Evolutionary conservation across 768 basidiomycete species (phyloP).

Genomic region (Phylloporus sp.): DNA sequence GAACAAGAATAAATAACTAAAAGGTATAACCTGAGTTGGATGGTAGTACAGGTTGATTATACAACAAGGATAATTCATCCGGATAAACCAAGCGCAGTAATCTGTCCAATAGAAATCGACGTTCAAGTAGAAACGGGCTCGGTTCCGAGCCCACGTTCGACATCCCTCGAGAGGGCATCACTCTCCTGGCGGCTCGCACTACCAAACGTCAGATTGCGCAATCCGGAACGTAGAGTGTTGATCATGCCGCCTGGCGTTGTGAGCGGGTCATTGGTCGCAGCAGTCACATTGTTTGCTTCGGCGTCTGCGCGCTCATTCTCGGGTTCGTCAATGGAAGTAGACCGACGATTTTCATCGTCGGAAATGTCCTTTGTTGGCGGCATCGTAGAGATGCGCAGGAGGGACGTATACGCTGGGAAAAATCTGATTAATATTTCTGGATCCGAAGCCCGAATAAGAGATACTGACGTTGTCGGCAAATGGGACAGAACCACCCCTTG

Average conservation of each 20-base stretch:
- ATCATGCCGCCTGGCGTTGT: conserved; percentile 18
- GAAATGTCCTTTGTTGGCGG: conserved; percentile 46
- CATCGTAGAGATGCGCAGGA: conserved; percentile 74
- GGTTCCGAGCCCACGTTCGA: conserved; percentile 21
- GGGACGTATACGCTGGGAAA: conserved; percentile 75
- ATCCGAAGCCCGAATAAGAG: background rate
- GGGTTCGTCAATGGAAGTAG: conserved; percentile 26
- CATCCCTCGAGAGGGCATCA: conserved; percentile 29
- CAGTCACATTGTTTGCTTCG: background rate
- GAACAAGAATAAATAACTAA: background rate
- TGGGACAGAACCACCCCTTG: conserved; percentile 97
- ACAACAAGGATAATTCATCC: conserved; percentile 1
- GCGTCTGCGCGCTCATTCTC: conserved; percentile 20
- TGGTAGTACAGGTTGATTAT: background rate
- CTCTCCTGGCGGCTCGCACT: conserved; percentile 16
- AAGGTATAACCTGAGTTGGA: background rate
- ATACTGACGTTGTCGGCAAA: conserved; percentile 87
- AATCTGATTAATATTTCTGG: background rate
- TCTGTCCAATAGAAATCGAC: background rate
- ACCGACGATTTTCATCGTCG: conserved; percentile 27
- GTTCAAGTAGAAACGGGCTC: conserved; percentile 11
- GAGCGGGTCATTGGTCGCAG: conserved; percentile 11
- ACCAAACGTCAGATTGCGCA: conserved; percentile 24
- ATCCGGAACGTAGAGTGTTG: conserved; percentile 22
- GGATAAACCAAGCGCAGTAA: background rate